Evolutionary conservation across 305 asterid genomes (phyloP), one percentile per base, ranked within the genome.

Genomic region (Rubia tinctorum): DNA sequence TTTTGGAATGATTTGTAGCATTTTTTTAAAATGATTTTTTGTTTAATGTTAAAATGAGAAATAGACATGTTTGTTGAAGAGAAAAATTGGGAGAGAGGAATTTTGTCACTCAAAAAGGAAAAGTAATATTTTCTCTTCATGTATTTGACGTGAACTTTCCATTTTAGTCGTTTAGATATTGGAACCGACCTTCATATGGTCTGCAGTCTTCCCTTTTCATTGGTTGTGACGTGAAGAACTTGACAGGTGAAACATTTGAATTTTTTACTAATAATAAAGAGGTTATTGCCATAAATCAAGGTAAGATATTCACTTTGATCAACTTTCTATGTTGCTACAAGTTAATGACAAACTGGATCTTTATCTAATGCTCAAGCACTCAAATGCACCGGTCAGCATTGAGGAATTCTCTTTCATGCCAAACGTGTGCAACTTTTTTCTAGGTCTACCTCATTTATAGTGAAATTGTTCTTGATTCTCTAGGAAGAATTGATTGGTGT

Each of bases 201-300:
- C 62, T 80, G 76, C 88, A 92, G 99, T 91, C 98, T 71, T 96
- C 97, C 6, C 95, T 94, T 74, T 69, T 94, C 73, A 85, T 94
- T 80, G 99, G 98, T 27, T 94, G 99, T 79, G 99, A 94, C 80
- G 89, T 94, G 40, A 88, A 97, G 80, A 94, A 88, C 66, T 86
- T 92, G 79, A 86, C 95, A 43, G 71, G 88, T 0, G 97, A 90
- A 84, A 83, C 97, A 75, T 78, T 80, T 77, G 89, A 85, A 78
- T 89, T 94, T 81, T 78, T 94, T 64, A 86, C 88, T 82, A 94
- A 94, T 82, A 94, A 94, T 55, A 72, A 83, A 78, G 99, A 94
- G 83, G 95, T 94, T 75, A 92, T 94, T 65, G 88, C 90, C 58
- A 91, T 94, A 44, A 85, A 92, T 84, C 98, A 94, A 90, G 98